A percentile compares a stretch with the other conserved stretches of the same genome.
Evolutionary conservation across 1,284 basidiomycete species (phyloP).

Genomic region (Microbotryomycetes sp.): DNA sequence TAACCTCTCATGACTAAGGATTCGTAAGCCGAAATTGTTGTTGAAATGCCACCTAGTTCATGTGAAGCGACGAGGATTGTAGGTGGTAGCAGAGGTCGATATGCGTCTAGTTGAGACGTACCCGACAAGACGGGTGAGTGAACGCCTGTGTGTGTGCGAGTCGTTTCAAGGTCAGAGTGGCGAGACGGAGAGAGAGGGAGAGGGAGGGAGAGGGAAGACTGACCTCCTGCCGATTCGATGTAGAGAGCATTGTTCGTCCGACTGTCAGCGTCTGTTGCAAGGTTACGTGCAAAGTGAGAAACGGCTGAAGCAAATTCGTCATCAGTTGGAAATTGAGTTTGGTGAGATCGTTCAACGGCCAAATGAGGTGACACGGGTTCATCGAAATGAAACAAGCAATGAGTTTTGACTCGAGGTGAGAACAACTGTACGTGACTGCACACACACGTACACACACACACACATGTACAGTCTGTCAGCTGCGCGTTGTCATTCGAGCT

Average conservation of each 20-base stretch:
- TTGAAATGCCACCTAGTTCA: slow-evolving; percentile 87
- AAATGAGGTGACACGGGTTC: slow-evolving; percentile 92
- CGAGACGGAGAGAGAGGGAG: background rate
- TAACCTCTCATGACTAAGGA: slow-evolving; percentile 84
- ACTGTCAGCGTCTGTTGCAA: slow-evolving; percentile 43
- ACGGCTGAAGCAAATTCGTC: slow-evolving; percentile 63
- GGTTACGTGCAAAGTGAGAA: slow-evolving; percentile 55
- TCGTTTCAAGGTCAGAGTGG: background rate
- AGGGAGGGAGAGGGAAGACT: background rate
- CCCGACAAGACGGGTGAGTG: slow-evolving; percentile 86
- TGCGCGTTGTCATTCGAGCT: background rate
- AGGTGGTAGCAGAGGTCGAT: slow-evolving; percentile 77
- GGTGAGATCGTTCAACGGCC: slow-evolving; percentile 59
- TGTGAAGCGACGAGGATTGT: slow-evolving; percentile 82
- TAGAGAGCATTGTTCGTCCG: slow-evolving; percentile 54
- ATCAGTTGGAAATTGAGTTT: slow-evolving; percentile 50
- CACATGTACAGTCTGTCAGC: slow-evolving; percentile 8
- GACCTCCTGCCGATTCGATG: slow-evolving; percentile 61
- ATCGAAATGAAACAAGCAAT: slow-evolving; percentile 74
- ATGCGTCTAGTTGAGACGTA: slow-evolving; percentile 75
- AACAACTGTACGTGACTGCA: slow-evolving; percentile 64
- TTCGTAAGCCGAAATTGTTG: slow-evolving; percentile 89
- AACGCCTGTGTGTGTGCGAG: slow-evolving; percentile 55
- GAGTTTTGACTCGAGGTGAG: slow-evolving; percentile 52
- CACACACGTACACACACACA: background rate